Evolutionary conservation across 768 basidiomycete species (phyloP).

Genomic region (Panaeolus cyanescens): DNA sequence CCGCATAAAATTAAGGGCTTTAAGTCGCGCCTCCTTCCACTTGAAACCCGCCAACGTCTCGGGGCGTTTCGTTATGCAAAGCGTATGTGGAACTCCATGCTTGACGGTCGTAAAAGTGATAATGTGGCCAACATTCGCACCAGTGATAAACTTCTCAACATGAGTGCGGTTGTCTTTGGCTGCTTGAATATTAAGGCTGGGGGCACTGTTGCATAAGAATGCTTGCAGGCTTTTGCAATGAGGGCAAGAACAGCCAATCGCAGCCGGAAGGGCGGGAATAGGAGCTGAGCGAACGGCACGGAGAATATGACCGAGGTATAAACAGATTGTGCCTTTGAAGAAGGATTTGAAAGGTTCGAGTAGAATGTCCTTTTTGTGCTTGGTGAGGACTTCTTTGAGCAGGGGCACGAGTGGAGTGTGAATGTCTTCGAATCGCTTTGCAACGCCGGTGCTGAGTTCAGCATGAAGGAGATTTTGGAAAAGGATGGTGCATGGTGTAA

Average conservation of each 20-base stretch:
- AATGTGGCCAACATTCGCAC: slow-evolving; percentile 19
- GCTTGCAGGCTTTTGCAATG: slow-evolving; percentile 28
- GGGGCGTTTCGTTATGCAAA: slow-evolving; percentile 27
- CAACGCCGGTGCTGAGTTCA: not conserved
- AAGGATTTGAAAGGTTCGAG: slow-evolving; percentile 29
- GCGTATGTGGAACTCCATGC: slow-evolving; percentile 25
- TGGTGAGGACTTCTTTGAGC: slow-evolving; percentile 18
- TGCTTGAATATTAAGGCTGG: slow-evolving; percentile 15
- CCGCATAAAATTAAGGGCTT: slow-evolving; percentile 25
- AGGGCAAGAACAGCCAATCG: slow-evolving; percentile 32
- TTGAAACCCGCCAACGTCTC: slow-evolving; percentile 17
- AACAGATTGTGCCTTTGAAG: slow-evolving; percentile 27
- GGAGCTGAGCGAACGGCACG: slow-evolving; percentile 17
- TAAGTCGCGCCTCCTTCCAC: slow-evolving; percentile 22
- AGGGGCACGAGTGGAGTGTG: slow-evolving; percentile 28
- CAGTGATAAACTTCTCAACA: slow-evolving; percentile 19
- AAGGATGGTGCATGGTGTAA: slow-evolving; percentile 20
- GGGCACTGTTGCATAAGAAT: slow-evolving; percentile 19
- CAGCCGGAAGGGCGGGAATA: slow-evolving; percentile 11
- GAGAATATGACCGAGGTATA: slow-evolving; percentile 28
- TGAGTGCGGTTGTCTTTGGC: slow-evolving; percentile 22
- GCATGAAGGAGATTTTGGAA: slow-evolving; percentile 22
- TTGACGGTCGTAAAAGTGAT: slow-evolving; percentile 24
- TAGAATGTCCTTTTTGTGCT: slow-evolving; percentile 15
- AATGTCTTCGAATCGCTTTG: slow-evolving; percentile 22